Evolutionary conservation across 2,329 filamentous ascomycete genomes (phyloP), one percentile per base, ranked within the genome.

Genomic region (Dendryphion nanum): DNA sequence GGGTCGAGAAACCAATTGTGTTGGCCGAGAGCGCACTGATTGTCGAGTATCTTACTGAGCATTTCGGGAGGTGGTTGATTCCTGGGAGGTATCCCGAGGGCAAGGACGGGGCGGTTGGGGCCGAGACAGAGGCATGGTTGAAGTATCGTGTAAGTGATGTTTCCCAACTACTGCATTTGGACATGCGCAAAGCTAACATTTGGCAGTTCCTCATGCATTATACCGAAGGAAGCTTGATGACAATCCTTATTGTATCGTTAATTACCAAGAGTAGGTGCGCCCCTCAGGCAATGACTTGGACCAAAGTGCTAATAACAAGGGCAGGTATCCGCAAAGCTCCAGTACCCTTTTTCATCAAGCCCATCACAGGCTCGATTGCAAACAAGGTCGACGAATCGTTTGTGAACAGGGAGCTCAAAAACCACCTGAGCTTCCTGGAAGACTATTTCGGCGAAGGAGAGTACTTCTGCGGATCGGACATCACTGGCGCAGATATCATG

Each of bases 11-110:
- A 44, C 76, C 76, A 1, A 47, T 81, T 20, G 77, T 91, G 1
- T 70, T 96, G 32, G 87, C 88, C 7, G 91, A 97, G 69, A 91
- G 85, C 30, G 89, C 78, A 5, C 77, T 83, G 41, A 91, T 96
- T 52, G 74, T 81, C 8, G 85, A 95, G 68, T 96, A 95, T 62
- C 72, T 96, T 17, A 77, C 80, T 52, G 86, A 93, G 37, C 71
- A 82, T 55, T 83, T 81, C 54, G 76, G 76, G 3, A 63, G 55
- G 17, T 65, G 69, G 29, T 59, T 82, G 18, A 63, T 76, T 7
- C 80, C 79, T 0, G 63, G 66, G 40, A 67, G 73, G 19, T 83
- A 76, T 48, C 61, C 66, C 3, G 65, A 71, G 5, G 78, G 75
- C 24, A 72, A 74, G 39, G 76, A 82, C 33, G 75, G 72, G 4